Evolutionary conservation across 2,329 filamentous ascomycete species (phyloP).

Genomic region (Mycosphaerella arachidis): DNA sequence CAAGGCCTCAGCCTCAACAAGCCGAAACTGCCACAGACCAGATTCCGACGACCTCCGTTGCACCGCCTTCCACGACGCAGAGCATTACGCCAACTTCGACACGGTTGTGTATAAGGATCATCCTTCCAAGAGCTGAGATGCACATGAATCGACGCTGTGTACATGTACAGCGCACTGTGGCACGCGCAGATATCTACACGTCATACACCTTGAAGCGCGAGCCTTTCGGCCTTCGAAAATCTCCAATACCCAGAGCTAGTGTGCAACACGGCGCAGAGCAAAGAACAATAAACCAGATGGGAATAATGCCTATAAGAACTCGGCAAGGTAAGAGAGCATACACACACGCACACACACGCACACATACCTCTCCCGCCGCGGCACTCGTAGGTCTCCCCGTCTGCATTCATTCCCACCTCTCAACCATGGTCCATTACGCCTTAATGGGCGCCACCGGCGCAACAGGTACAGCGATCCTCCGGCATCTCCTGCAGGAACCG

Average conservation of each 20-base stretch:
- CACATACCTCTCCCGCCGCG: background rate
- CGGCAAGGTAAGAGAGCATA: background rate
- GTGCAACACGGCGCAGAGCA: background rate
- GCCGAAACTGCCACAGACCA: too few relatives aligned
- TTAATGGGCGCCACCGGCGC: constrained; percentile 21
- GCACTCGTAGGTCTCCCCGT: background rate
- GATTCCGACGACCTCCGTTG: too few relatives aligned
- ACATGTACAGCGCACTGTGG: background rate
- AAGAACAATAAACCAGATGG: background rate
- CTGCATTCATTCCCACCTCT: background rate
- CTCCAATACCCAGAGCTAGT: background rate
- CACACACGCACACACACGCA: background rate
- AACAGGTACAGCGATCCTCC: constrained; percentile 19
- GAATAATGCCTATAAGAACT: background rate
- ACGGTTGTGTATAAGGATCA: background rate
- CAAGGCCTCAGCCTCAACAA: too few relatives aligned
- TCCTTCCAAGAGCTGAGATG: background rate
- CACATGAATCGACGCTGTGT: background rate
- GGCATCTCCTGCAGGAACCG: constrained; percentile 12
- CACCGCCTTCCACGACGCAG: background rate
- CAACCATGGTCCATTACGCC: constrained; percentile 5
- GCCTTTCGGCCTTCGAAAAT: background rate
- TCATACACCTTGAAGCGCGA: background rate
- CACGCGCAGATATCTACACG: background rate
- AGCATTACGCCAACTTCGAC: background rate